Evolutionary conservation across 2,329 filamentous ascomycete genomes (phyloP).

Genomic region (Aspergillus cejpii): DNA sequence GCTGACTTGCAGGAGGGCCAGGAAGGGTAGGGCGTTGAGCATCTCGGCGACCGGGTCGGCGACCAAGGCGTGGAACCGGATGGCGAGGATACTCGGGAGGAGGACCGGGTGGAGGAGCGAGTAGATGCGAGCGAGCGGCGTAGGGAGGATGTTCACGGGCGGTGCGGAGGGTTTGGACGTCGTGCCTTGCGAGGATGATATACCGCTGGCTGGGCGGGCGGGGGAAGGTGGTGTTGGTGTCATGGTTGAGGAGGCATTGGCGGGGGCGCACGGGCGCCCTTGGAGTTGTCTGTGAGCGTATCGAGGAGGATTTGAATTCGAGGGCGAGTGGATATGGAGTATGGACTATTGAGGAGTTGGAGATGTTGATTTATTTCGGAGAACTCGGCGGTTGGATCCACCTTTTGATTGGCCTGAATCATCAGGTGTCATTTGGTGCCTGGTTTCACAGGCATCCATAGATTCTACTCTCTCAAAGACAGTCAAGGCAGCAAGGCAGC

Average conservation of each 20-base stretch:
- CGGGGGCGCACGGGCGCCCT: constrained; percentile 10
- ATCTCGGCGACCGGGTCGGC: constrained; percentile 62
- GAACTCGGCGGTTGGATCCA: background rate
- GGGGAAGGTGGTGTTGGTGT: background rate
- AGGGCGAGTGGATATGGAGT: too few species aligned
- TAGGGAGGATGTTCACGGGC: constrained; percentile 45
- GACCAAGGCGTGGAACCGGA: constrained; percentile 62
- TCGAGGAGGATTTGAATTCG: background rate
- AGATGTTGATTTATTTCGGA: background rate
- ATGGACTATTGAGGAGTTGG: background rate
- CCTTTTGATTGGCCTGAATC: background rate
- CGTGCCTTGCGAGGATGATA: constrained; percentile 10
- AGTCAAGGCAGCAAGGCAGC: background rate
- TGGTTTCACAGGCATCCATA: background rate
- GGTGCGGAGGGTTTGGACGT: constrained; percentile 26
- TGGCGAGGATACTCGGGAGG: constrained; percentile 57
- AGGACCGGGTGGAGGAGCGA: constrained; percentile 62
- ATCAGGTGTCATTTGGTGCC: background rate
- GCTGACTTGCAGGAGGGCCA: constrained; percentile 57
- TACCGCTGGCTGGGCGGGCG: background rate
- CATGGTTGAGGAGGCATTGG: background rate
- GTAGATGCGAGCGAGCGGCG: constrained; percentile 48
- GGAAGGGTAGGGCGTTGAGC: constrained; percentile 52
- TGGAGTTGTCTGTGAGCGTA: background rate
- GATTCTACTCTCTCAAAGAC: background rate